Conservation (phyloP, 805 yeast species). For the Wickerhamomyces kurtzmanii region DNA sequence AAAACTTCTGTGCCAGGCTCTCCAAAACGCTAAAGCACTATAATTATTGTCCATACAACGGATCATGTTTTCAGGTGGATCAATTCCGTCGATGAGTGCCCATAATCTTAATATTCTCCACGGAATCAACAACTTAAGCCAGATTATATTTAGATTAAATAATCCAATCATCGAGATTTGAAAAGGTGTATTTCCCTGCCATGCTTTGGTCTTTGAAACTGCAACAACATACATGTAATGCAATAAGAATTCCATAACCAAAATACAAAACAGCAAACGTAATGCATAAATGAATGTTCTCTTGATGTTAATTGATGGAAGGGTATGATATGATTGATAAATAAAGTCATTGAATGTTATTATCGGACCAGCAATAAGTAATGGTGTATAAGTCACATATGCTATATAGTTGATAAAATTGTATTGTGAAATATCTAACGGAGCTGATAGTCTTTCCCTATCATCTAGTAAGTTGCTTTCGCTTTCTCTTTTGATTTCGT, state of each 20-base stretch:
- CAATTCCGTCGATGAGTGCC: constrained; percentile 87
- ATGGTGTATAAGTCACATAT: constrained; percentile 76
- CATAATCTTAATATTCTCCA: constrained; percentile 95
- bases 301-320: constrained; percentile 47
- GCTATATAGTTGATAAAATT: constrained; percentile 57
- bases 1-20: constrained; percentile 96
- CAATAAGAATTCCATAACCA: constrained; percentile 81
- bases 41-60: constrained; percentile 92
- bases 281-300: constrained; percentile 52
- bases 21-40: constrained; percentile 93
- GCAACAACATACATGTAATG: constrained; percentile 93
- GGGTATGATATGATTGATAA: constrained; percentile 53
- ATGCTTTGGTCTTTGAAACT: constrained; percentile 79
- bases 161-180: constrained; percentile 92
- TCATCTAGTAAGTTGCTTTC: constrained; percentile 32
- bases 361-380: constrained; percentile 93
- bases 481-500: constrained; percentile 4
- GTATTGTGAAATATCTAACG: constrained; percentile 53
- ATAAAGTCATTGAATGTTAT: constrained; percentile 86
- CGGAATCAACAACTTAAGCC: constrained; percentile 89
- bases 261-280: constrained; percentile 61
- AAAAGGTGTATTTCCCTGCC: constrained; percentile 84
- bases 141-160: constrained; percentile 81
- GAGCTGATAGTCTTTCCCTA: constrained; percentile 54
- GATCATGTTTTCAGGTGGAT: constrained; percentile 96